A percentile compares a stretch with the other conserved stretches of the same genome.
phyloP scores from a whole-genome alignment of 192 early-diverging fungal species.

The Coemansia sp. region DNA sequence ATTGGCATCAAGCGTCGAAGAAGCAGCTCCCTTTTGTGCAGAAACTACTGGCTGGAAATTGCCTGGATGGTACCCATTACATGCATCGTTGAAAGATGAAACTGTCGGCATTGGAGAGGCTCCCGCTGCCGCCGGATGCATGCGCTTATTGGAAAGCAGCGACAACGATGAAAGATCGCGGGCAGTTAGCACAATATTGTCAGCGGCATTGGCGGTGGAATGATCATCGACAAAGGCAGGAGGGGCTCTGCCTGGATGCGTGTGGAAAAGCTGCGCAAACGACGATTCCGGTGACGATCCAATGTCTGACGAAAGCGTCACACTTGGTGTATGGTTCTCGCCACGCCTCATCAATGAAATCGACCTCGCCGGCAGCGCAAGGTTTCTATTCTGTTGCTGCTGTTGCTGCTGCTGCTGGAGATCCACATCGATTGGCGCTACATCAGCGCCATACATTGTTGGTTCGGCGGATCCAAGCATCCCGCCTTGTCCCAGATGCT shows the following conservation, averaged over 20 bases:
- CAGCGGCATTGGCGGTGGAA: neutral
- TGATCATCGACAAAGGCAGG: neutral
- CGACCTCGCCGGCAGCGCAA: slow-evolving; percentile 10
- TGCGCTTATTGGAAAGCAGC: slow-evolving; percentile 18
- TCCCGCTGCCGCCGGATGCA: neutral
- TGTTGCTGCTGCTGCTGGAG: slow-evolving; percentile 1
- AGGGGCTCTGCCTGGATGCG: neutral
- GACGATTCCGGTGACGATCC: neutral
- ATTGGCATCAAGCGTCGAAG: slow-evolving; percentile 5
- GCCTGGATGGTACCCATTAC: neutral
- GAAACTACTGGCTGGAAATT: neutral
- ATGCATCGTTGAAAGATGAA: neutral
- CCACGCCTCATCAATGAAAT: slow-evolving; percentile 13
- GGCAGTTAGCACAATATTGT: slow-evolving; percentile 12
- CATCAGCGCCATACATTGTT: neutral
- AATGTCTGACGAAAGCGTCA: neutral
- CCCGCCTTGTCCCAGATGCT: neutral
- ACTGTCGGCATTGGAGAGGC: neutral
- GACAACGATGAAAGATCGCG: slow-evolving; percentile 41
- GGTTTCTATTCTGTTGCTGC: too few species aligned
- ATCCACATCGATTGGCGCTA: neutral
- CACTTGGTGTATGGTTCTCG: neutral
- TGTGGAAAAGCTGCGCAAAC: slow-evolving; percentile 1
- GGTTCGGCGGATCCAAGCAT: neutral
- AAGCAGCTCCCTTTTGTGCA: neutral